Conservation (phyloP, 2,329 filamentous ascomycete genomes). For the Lachnellula cervina region DNA sequence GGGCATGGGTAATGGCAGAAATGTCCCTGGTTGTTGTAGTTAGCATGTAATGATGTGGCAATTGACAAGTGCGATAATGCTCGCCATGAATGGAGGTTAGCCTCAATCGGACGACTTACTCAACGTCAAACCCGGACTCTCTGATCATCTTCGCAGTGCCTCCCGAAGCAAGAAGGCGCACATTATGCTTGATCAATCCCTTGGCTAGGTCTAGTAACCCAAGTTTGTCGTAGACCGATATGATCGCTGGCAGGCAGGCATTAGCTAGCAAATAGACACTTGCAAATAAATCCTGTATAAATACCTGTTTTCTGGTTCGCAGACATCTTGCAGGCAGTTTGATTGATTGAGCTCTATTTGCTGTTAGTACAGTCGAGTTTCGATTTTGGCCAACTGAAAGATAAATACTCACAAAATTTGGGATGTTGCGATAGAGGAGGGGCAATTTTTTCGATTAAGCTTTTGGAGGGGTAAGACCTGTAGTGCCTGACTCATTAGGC, state of each 20-base stretch:
- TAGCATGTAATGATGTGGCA: not conserved
- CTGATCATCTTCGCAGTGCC: constrained; percentile 95
- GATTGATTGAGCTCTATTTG: not conserved
- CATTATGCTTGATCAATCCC: constrained; percentile 81
- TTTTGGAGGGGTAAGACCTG: not conserved
- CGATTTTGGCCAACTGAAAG: not conserved
- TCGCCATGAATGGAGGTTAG: not conserved
- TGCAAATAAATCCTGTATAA: not conserved
- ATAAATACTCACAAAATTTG: not conserved
- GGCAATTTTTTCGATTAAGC: not conserved
- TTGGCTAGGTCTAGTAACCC: constrained; percentile 89
- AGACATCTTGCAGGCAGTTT: constrained; percentile 15
- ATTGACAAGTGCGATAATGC: not conserved
- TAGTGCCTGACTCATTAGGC: too few species aligned
- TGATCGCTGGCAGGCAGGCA: constrained; percentile 58
- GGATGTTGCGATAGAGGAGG: not conserved
- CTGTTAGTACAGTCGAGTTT: not conserved
- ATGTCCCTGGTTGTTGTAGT: constrained; percentile 62
- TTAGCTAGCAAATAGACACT: constrained; percentile 5
- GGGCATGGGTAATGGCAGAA: constrained; percentile 92
- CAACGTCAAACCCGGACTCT: constrained; percentile 90
- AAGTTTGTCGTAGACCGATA: constrained; percentile 99
- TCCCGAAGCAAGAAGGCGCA: constrained; percentile 88
- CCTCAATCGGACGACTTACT: constrained; percentile 53
- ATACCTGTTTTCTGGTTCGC: constrained; percentile 21